Conservation (phyloP, 768 basidiomycete species). For the Collybiopsis confluens region DNA sequence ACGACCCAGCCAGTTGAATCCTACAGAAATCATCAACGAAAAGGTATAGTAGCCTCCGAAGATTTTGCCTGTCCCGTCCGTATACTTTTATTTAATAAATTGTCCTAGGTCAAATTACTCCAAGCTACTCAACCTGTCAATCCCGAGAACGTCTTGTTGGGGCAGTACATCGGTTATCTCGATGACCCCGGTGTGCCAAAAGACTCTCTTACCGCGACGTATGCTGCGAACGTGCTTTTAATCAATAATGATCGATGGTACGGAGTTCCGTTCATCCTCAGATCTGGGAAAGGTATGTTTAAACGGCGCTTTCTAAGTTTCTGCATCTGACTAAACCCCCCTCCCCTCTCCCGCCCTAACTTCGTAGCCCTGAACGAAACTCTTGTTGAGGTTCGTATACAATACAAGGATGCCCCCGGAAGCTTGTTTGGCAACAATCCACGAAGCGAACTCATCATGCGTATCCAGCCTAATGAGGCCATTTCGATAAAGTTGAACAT, state of each 20-base stretch:
- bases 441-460: conserved; percentile 94
- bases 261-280: conserved; percentile 96
- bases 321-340: not conserved
- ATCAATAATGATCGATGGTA: conserved; percentile 97
- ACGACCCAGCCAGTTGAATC: conserved; percentile 91
- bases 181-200: conserved; percentile 95
- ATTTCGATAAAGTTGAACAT: conserved; percentile 96
- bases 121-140: conserved; percentile 83
- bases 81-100: not conserved
- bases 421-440: conserved; percentile 88
- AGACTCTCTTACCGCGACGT: conserved; percentile 90
- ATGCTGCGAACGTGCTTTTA: conserved; percentile 83
- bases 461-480: conserved; percentile 94
- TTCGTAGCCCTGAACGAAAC: conserved; percentile 87
- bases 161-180: conserved; percentile 95
- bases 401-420: conserved; percentile 94
- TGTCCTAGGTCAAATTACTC: conserved; percentile 84
- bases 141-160: conserved; percentile 76
- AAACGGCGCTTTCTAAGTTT: not conserved
- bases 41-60: conserved; percentile 63
- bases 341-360: conserved; percentile 8
- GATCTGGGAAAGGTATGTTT: conserved; percentile 88
- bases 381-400: conserved; percentile 96
- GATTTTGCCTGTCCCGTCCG: not conserved
- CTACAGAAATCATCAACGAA: conserved; percentile 97